Conservation (phyloP, 352 stramenopile genomes). For the Globisporangium parvum region DNA sequence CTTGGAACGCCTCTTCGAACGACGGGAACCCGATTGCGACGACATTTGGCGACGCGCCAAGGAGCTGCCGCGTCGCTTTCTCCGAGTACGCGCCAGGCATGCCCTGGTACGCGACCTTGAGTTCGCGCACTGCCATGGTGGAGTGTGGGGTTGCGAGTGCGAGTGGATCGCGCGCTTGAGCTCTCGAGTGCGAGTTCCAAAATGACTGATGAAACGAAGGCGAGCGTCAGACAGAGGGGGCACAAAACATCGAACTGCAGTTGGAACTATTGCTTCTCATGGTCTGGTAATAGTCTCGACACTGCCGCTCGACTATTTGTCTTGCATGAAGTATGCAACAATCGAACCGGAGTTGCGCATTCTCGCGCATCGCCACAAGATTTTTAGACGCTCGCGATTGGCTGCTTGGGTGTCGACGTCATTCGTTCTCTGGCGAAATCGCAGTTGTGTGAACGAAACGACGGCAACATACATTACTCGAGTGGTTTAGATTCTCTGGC, state of each 20-base stretch:
- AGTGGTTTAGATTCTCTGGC: neutral
- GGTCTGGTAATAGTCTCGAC: too few species aligned
- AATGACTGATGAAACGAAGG: too few species aligned
- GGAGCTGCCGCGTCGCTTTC: conserved; percentile 92
- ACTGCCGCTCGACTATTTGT: too few species aligned
- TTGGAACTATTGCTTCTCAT: too few species aligned
- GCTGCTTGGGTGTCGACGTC: neutral
- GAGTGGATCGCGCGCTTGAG: too few species aligned
- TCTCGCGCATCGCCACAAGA: too few species aligned
- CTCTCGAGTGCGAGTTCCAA: too few species aligned
- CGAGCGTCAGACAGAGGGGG: too few species aligned
- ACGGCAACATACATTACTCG: neutral
- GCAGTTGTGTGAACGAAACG: neutral
- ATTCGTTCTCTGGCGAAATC: neutral
- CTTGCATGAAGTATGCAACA: too few species aligned
- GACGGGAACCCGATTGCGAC: conserved; percentile 49
- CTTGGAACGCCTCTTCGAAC: conserved; percentile 52
- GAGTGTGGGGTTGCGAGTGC: neutral
- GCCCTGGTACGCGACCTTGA: conserved; percentile 94
- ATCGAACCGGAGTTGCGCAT: too few species aligned
- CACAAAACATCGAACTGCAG: too few species aligned
- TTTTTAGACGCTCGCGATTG: too few species aligned
- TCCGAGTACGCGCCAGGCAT: conserved; percentile 96
- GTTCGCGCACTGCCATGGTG: conserved; percentile 26
- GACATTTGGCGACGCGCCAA: conserved; percentile 59